Evolutionary conservation across 768 basidiomycete genomes (phyloP), one percentile per base, ranked within the genome.

Genomic region (Cystobasidium onofrii): DNA sequence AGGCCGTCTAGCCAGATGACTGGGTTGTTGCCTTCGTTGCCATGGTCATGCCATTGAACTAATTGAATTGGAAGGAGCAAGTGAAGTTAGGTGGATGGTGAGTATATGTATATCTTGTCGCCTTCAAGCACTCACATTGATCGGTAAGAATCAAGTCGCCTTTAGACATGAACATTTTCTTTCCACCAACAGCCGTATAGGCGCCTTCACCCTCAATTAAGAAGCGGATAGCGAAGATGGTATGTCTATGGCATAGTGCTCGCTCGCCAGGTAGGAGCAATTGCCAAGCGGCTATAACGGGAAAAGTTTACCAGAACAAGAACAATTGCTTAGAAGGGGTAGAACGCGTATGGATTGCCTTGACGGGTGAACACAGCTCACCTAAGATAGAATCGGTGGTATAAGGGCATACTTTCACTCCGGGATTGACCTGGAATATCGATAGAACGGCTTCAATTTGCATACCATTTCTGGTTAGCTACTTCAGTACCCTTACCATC

Each of bases 31-130:
- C 73, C 73, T 6, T 66, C 73, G 33, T 74, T 74, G 31, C 64
- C 63, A 43, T 74, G 73, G 23, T 74, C 73, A 64, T 74, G 73
- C 73, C 73, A 74, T n/a, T 74, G 25, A 46, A 61, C 57, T 60
- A 27, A 60, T 25, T n/a, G n/a, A n/a, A n/a, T n/a, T n/a, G 33
- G 57, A 13, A 12, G 13, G 6, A 27, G 9, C 15, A 13, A 15
- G 6, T 12, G 9, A 60, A 60, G 57, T n/a, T n/a, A 54, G 20
- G n/a, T n/a, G n/a, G 6, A 29, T 54, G n/a, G 6, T n/a, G 4
- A 29, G 4, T 6, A 54, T 7, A 29, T 10, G 25, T 4, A 4
- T 60, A 23, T 29, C 57, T 12, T 13, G 57, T 27, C 13, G 25
- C 6, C 25, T 12, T 60, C 17, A 60, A 4, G 6, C 25, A 60